Base-by-base conservation (phyloP, 495 filamentous ascomycete species). In the Aspergillus egyptiacus region DNA sequence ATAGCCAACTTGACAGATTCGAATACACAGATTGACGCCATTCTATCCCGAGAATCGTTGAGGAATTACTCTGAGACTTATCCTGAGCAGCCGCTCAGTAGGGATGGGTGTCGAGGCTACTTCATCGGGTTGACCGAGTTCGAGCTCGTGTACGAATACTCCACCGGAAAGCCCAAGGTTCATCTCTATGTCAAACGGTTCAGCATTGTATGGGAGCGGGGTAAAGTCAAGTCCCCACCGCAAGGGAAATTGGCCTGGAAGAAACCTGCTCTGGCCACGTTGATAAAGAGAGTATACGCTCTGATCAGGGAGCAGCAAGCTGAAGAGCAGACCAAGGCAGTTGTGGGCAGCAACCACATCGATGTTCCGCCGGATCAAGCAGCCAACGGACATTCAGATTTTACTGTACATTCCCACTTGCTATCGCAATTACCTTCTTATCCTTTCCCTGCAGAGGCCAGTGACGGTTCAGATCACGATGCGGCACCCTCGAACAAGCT, bases 171-270 rank as follows among this genome's bases (percentile, higher is more conserved):
- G 11, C 63, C 60, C 38, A 60, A 66, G 6, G 15, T 63, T 11
- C 53, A 61, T 27, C 53, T 77, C 13, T 60, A 61, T 18, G 52
- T 76, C 35, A 62, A 63, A 15, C 43, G 61, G 2, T 74, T 73
- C 37, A 56, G 57, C 8, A 57, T 69, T 31, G 46, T 61, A 30
- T 69, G 60, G 43, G 57, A 60, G 6, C 38, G 53, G 9, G 59
- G 53, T 32, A 52, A 54, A 22, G 54, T 55, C 46, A 71, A 59
- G 19, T 17, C 38, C 14, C 44, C 57, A 15, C 48, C 51, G 34
- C 56, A 54, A n/a, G 55, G 59, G 13, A 58, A 38, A 31, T 48
- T 48, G 19, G 15, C 65, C 8, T 51, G 30, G 19, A 63, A 62
- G 3, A 56, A 52, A n/a, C 34, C 31, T 1, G 4, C 7, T 14